Percentiles rank a stretch among this genome's conserved stretches.
Conservation (phyloP, 495 filamentous ascomycete species). For the Hyphodiscus hymeniophilus region DNA sequence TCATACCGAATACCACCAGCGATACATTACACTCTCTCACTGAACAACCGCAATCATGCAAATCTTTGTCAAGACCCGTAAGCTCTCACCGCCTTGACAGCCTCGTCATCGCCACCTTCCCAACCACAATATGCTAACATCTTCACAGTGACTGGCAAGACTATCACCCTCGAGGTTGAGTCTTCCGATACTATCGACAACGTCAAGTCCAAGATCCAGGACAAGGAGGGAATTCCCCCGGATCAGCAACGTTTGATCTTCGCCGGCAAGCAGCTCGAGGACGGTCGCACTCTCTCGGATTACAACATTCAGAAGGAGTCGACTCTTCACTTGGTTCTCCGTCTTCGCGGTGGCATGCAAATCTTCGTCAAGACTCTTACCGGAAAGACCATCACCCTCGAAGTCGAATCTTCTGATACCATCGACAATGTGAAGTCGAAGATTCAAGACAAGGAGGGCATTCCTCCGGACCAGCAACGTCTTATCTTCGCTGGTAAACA, state of each 20-base stretch:
- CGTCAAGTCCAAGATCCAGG: conserved; percentile 97
- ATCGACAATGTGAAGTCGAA: conserved; percentile 91
- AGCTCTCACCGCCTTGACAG: conserved; percentile 33
- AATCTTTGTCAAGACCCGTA: conserved; percentile 96
- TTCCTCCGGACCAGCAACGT: conserved; percentile 89
- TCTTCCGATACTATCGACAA: conserved; percentile 98
- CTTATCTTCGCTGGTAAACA: conserved; percentile 97
- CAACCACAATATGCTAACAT: conserved; percentile 26
- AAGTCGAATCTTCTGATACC: conserved; percentile 92
- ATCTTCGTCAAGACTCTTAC: conserved; percentile 93
- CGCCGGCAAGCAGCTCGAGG: conserved; percentile 95
- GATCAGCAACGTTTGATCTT: conserved; percentile 99
- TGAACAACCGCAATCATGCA: conserved; percentile 57
- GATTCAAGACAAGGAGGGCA: conserved; percentile 89
- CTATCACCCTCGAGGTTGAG: conserved; percentile 99
- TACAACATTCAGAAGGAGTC: conserved; percentile 99
- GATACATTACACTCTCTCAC: conserved; percentile 1
- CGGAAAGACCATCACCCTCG: conserved; percentile 96
- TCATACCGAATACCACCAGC: conserved; percentile 11
- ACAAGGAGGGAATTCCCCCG: conserved; percentile 97
- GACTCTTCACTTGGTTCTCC: conserved; percentile 90
- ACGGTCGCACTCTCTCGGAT: conserved; percentile 91
- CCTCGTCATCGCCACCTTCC: conserved; percentile 23
- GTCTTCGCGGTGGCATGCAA: conserved; percentile 98
- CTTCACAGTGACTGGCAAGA: conserved; percentile 80